These are phyloP conservation scores for Backusella psychrophila DNA, from an alignment of 192 early-diverging fungal genomes.

Conservation along the genomic window DNA sequence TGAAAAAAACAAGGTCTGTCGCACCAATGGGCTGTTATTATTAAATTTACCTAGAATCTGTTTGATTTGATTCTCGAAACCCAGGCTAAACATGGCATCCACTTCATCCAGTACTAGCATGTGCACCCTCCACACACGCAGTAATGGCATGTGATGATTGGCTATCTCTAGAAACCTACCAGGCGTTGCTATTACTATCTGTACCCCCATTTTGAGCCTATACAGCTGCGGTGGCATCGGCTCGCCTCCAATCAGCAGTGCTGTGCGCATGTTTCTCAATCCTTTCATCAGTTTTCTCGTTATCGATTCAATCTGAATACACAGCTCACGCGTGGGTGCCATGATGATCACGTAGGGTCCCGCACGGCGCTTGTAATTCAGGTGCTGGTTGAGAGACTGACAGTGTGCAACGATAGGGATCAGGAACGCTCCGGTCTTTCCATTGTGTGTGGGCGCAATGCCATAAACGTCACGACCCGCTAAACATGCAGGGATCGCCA, in stretches of 20 bases:
- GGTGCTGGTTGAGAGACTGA: slow-evolving; percentile 27
- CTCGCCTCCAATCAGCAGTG: slow-evolving; percentile 51
- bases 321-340: slow-evolving; percentile 52
- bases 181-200: slow-evolving; percentile 55
- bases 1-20: slow-evolving; percentile 44
- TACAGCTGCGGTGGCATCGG: slow-evolving; percentile 52
- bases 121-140: slow-evolving; percentile 39
- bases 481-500: slow-evolving; percentile 53
- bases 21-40: slow-evolving; percentile 15
- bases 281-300: slow-evolving; percentile 38
- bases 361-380: slow-evolving; percentile 1
- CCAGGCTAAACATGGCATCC: slow-evolving; percentile 57
- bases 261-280: slow-evolving; percentile 51
- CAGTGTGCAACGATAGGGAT: slow-evolving; percentile 45
- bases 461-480: slow-evolving; percentile 49
- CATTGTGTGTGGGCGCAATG: slow-evolving; percentile 49
- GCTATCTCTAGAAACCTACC: slow-evolving; percentile 51
- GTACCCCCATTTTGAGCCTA: slow-evolving; percentile 52
- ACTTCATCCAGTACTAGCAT: slow-evolving; percentile 56
- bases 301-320: slow-evolving; percentile 46
- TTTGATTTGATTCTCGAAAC: slow-evolving; percentile 49
- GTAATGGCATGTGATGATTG: slow-evolving; percentile 26
- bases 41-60: slow-evolving; percentile 41
- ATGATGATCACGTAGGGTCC: slow-evolving; percentile 48
- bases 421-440: slow-evolving; percentile 50